Evolutionary conservation across 192 early-diverging fungal species (phyloP).

Genomic region (Funneliformis mosseae): DNA sequence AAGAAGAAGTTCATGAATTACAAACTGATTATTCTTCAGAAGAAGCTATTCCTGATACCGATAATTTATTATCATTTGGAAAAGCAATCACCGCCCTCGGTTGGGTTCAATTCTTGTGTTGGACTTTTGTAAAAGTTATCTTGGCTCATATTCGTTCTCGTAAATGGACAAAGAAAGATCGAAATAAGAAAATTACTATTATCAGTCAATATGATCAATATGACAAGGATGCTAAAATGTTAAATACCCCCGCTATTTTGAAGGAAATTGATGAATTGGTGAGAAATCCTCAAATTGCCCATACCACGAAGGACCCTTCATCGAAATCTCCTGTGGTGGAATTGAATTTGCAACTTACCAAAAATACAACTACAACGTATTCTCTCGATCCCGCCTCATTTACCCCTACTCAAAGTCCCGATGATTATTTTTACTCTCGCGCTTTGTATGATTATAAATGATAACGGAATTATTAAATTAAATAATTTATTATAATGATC

Average conservation of each 20-base stretch:
- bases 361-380: neutral
- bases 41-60: neutral
- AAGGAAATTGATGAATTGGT: neutral
- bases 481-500: too few relatives aligned
- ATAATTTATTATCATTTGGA: neutral
- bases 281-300: neutral
- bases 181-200: neutral
- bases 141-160: neutral
- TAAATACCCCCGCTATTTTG: neutral
- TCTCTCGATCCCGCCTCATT: neutral
- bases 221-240: neutral
- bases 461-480: too few relatives aligned
- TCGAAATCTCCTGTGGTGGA: neutral
- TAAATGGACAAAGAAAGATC: neutral
- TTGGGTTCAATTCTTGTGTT: neutral
- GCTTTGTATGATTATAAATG: neutral
- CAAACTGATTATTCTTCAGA: too few relatives aligned
- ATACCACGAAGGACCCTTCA: neutral
- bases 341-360: neutral
- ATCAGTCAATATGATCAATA: neutral
- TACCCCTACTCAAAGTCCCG: neutral
- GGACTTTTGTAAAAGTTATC: neutral
- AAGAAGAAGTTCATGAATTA: too few relatives aligned
- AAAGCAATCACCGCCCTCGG: neutral
- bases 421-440: neutral